phyloP scores from a whole-genome alignment of 2,329 filamentous ascomycete species.

The Aspergillus sp. region DNA sequence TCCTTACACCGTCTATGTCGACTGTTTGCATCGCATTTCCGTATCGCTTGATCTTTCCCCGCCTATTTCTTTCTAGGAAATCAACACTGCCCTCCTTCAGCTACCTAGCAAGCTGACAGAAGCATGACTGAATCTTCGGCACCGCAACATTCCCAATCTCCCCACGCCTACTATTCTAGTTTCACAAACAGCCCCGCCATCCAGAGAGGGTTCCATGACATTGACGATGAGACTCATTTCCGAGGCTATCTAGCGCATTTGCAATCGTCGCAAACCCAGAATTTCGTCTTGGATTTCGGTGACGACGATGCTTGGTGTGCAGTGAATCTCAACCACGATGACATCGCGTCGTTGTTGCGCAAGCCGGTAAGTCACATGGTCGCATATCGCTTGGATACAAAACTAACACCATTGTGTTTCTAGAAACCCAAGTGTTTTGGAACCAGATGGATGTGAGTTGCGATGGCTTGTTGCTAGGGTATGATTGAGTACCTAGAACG shows the following conservation, averaged over 20 bases:
- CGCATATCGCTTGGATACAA: neutral
- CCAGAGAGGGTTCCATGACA: slow-evolving; percentile 33
- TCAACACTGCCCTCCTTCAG: neutral
- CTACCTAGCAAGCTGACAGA: neutral
- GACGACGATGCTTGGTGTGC: slow-evolving; percentile 43
- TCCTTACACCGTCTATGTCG: neutral
- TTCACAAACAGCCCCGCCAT: slow-evolving; percentile 21
- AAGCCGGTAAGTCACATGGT: slow-evolving; percentile 28
- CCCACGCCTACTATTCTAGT: slow-evolving; percentile 34
- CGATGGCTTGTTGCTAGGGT: neutral
- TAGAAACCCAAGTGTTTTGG: slow-evolving; percentile 50
- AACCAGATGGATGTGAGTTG: slow-evolving; percentile 69
- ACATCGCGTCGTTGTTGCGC: slow-evolving; percentile 34
- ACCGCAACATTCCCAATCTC: slow-evolving; percentile 14
- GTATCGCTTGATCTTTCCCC: neutral
- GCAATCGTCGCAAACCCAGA: slow-evolving; percentile 30
- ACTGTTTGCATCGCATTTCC: neutral
- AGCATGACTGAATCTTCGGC: slow-evolving; percentile 14
- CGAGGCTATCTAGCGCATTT: slow-evolving; percentile 28
- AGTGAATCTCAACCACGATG: slow-evolving; percentile 35
- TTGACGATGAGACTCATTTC: slow-evolving; percentile 38
- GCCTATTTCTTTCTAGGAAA: neutral
- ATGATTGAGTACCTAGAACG: neutral
- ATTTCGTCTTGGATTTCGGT: slow-evolving; percentile 47
- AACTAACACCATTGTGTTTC: neutral